Evolutionary conservation across 257 asterid genomes (phyloP).

Genomic region (Nicotiana undulata): DNA sequence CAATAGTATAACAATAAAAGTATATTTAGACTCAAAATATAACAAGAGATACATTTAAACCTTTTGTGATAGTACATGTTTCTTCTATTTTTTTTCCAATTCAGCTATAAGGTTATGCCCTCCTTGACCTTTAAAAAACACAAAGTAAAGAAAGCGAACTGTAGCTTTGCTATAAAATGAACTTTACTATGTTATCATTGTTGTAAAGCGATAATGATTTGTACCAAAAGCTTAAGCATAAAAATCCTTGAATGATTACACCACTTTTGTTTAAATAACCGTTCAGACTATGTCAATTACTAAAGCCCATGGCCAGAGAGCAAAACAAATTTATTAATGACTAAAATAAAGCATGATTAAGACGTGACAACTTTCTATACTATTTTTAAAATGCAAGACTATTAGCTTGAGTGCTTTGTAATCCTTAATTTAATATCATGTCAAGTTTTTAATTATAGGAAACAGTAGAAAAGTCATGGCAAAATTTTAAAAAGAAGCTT

Average conservation of each 20-base stretch:
- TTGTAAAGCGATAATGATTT: neutral
- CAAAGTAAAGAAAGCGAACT: neutral
- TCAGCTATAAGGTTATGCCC: neutral
- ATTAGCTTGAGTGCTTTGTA: constrained; percentile 3
- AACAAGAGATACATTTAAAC: too few species aligned
- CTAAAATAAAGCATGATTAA: constrained; percentile 1
- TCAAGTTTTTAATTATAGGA: neutral
- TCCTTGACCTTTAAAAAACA: neutral
- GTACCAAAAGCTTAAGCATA: constrained; percentile 2
- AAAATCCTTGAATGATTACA: constrained; percentile 13
- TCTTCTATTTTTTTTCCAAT: neutral
- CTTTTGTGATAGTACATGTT: neutral
- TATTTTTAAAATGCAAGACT: neutral
- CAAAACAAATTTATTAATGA: neutral
- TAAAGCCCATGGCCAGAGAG: neutral
- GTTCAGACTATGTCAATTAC: neutral
- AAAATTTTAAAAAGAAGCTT: constrained; percentile 3
- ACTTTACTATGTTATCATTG: constrained; percentile 4
- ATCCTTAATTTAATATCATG: neutral
- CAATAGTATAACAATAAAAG: too few species aligned
- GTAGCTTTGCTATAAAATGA: neutral
- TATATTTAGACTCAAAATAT: too few species aligned
- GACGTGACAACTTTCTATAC: neutral
- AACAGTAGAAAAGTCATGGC: neutral
- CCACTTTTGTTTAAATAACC: neutral